A percentile compares a stretch with the other conserved stretches of the same genome.
phyloP scores from a whole-genome alignment of 2,329 filamentous ascomycete species.

The Fonsecaea multimorphosa region DNA sequence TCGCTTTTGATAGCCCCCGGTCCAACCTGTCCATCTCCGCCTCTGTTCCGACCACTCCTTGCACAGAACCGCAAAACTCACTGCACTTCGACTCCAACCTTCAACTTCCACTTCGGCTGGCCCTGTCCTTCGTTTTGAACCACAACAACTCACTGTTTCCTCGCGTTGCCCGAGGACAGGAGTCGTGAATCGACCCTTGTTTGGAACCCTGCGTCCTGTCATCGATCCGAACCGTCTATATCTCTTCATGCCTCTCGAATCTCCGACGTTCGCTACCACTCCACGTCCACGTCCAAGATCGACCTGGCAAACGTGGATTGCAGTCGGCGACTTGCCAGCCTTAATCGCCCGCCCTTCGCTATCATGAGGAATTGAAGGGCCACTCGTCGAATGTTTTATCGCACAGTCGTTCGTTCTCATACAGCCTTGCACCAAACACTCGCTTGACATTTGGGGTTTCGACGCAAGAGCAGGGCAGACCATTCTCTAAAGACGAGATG shows the following conservation, averaged over 20 bases:
- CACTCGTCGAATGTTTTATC: conserved; percentile 3
- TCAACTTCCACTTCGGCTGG: conserved; percentile 12
- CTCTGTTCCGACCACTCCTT: conserved; percentile 12
- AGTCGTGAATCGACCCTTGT: conserved; percentile 1
- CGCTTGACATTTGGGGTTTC: conserved; percentile 15
- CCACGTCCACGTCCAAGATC: conserved; percentile 1
- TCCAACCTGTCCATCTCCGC: conserved; percentile 14
- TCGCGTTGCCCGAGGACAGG: background rate
- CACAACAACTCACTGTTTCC: conserved; percentile 4
- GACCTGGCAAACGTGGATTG: conserved; percentile 4
- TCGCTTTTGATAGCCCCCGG: background rate
- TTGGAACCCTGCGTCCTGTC: background rate
- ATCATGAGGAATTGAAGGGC: conserved; percentile 24
- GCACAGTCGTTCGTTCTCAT: conserved; percentile 28
- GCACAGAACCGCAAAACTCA: conserved; percentile 9
- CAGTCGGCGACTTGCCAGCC: conserved; percentile 11
- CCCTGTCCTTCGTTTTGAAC: conserved; percentile 15
- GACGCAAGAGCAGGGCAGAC: conserved; percentile 12
- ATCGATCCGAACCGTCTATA: background rate
- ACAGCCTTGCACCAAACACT: conserved; percentile 9
- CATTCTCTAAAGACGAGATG: conserved; percentile 18
- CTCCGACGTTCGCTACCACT: conserved; percentile 10
- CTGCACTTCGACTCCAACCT: background rate
- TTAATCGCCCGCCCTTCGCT: conserved; percentile 6
- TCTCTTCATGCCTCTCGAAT: conserved; percentile 20